phyloP scores from a whole-genome alignment of 495 filamentous ascomycete species.

The Pseudomonodictys pantanalensis region DNA sequence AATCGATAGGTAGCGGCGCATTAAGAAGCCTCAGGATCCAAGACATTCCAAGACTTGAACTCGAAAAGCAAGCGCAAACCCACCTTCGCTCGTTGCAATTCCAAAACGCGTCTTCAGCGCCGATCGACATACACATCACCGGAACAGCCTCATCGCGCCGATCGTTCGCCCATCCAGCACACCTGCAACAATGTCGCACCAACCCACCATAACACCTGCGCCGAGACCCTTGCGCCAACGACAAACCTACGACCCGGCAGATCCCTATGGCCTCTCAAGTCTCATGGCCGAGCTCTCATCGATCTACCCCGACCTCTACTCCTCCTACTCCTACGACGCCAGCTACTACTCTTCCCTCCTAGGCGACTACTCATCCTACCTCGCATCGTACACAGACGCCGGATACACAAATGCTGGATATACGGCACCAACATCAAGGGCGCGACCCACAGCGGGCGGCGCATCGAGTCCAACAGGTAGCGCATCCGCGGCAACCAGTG shows the following conservation, averaged over 20 bases:
- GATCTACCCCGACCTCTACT: conserved; percentile 16
- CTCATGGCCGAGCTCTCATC: conserved; percentile 1
- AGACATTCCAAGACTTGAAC: too few relatives aligned
- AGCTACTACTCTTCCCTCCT: not conserved
- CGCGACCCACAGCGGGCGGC: not conserved
- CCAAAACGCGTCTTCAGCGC: not conserved
- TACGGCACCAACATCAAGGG: not conserved
- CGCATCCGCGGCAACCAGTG: not conserved
- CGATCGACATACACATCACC: not conserved
- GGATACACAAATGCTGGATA: not conserved
- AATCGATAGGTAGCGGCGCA: too few relatives aligned
- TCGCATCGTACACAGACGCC: not conserved
- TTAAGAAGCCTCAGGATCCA: too few relatives aligned
- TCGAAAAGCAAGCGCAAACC: too few relatives aligned
- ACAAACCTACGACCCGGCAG: conserved; percentile 6
- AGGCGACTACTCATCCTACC: not conserved
- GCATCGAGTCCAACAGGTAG: not conserved
- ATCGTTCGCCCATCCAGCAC: not conserved
- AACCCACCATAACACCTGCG: conserved; percentile 10
- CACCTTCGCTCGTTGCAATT: too few relatives aligned
- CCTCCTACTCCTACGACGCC: conserved; percentile 2
- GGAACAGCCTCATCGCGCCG: not conserved
- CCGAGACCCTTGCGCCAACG: conserved; percentile 1
- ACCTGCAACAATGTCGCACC: conserved; percentile 8
- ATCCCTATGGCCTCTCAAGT: not conserved